Evolutionary conservation across 306 rosid genomes (phyloP), one percentile per base, ranked within the genome.

Genomic region (Chamaecrista fasciculata): DNA sequence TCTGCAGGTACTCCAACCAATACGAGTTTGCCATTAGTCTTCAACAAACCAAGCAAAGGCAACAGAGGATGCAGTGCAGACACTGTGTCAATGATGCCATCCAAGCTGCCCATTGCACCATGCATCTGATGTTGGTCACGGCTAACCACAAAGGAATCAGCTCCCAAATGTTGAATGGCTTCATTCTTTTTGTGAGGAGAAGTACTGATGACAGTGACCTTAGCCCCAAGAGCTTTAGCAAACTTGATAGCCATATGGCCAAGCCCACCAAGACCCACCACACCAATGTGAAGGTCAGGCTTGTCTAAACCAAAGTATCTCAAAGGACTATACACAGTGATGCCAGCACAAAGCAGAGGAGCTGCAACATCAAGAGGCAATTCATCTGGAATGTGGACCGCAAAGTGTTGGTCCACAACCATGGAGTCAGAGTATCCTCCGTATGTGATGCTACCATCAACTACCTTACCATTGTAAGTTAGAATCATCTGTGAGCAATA

Each of bases 301-400:
- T 85, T 50, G 62, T 81, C 85, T 0, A 87, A 75, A 16, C 77
- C 88, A 60, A 15, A 87, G 18, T 78, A 48, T 66, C 43, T 80
- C n/a, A 83, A 0, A 23, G 90, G 90, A 23, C 94, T 87, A 61
- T 78, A 87, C 31, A 84, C 86, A 6, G 94, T 85, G 74, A 87
- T 85, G 3, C 94, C 88, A 1, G 94, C 90, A 62, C 94, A 87
- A 0, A 87, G 81, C 2, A 87, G 82, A 25, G 94, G 94, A 20
- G 86, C 90, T 16, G 79, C 78, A 42, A 76, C 86, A 18, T 87
- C 85, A 26, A 85, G 88, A 7, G 86, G 66, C 4, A 85, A 1
- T 56, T 3, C 29, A 11, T 83, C 86, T 0, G 90, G 86, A 42
- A 87, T 78, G 3, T 63, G 77, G 6, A 87, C 24, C 5, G 77